Base-by-base conservation (phyloP, 2,329 filamentous ascomycete species). In the Ascochyta koolunga region DNA sequence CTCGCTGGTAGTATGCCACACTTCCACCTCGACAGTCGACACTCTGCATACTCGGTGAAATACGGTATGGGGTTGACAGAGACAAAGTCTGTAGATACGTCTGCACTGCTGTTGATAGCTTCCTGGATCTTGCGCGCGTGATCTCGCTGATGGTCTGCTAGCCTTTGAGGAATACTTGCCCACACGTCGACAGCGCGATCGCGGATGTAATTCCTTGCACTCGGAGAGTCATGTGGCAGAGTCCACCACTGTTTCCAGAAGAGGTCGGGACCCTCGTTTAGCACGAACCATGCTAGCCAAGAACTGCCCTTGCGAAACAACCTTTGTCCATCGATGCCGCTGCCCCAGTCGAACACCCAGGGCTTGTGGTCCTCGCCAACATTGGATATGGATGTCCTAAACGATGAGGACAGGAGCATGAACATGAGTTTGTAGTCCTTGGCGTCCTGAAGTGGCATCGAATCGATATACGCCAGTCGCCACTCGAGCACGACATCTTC, bases 221-320 rank as follows among this genome's bases (percentile, higher is more conserved):
- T 16, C 7, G 59, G 46, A 2, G 37, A 18, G 19, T 56, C 52
- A 15, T 48, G 42, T 32, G 56, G 45, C 4, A 69, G 40, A 7
- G 39, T 52, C 65, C 68, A 69, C 68, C 70, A 72, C 37, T 72
- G 68, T 13, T 66, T 50, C 67, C 68, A 70, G 47, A 71, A 74
- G 2, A 72, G 50, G 24, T 64, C 57, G 1, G 67, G 67, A 1
- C 70, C 70, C 58, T 71, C 63, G 13, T 64, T 50, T 29, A 74
- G 57, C 4, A 72, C 54, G 43, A 67, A 73, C 68, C 69, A 74
- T 3, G 69, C 64, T 44, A 72, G 45, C 69, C 69, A 73, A 7
- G 65, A 67, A 29, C 65, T 61, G 11, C 68, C 68, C 46, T 59
- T 58, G 19, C 69, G 61, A 21, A 71, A 42, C 16, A 61, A 47